These are phyloP conservation scores for Leccinum angustisporum DNA, from an alignment of 1,284 basidiomycete genomes.

Conservation along the genomic window DNA sequence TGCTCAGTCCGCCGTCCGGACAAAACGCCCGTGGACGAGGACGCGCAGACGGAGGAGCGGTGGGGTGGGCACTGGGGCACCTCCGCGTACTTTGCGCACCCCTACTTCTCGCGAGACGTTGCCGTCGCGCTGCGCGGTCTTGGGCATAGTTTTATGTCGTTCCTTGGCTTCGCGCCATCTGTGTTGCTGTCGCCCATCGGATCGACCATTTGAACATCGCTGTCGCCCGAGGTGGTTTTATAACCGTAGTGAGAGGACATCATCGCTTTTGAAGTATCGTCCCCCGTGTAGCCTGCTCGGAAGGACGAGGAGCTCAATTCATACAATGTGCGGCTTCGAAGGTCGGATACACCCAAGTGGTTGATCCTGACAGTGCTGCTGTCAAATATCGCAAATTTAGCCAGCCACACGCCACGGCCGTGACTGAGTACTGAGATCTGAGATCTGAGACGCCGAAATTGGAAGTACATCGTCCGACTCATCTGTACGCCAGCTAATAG, in stretches of 20 bases:
- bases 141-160: constrained; percentile 65
- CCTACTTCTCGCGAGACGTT: constrained; percentile 55
- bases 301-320: constrained; percentile 79
- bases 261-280: constrained; percentile 93
- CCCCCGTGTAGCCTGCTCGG: constrained; percentile 95
- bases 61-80: constrained; percentile 44
- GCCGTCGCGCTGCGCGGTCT: constrained; percentile 33
- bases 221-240: constrained; percentile 43
- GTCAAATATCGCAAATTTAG: too few relatives aligned
- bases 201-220: constrained; percentile 61
- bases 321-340: too few relatives aligned
- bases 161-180: constrained; percentile 31
- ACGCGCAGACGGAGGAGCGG: too few relatives aligned
- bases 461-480: too few relatives aligned
- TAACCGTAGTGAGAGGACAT: constrained; percentile 91
- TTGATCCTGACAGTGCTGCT: too few relatives aligned
- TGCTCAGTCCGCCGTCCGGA: too few relatives aligned
- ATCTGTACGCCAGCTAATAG: too few relatives aligned
- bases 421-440: too few relatives aligned
- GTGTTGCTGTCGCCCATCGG: constrained; percentile 35
- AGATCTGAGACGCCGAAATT: too few relatives aligned
- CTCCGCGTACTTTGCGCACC: constrained; percentile 57
- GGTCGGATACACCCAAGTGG: too few relatives aligned
- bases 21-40: too few relatives aligned
- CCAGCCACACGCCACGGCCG: too few relatives aligned